Conservation (phyloP, 345 rosid species). For the Clarkia xantiana region DNA sequence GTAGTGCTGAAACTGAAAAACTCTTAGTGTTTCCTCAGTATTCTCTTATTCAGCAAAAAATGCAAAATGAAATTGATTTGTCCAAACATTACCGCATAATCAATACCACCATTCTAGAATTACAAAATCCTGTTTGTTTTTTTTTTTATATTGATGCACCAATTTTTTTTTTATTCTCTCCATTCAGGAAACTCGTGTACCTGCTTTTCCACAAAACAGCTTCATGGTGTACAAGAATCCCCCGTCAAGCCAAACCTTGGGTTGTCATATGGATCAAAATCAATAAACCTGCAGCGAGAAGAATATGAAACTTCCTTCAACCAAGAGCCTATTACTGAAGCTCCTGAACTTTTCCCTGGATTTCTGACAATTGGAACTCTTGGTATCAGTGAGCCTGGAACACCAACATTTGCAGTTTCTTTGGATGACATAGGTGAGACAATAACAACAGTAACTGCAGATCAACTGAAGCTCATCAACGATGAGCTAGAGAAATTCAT, state of each 20-base stretch:
- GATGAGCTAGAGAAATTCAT: constrained; percentile 61
- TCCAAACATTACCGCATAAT: too few relatives aligned
- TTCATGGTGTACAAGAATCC: constrained; percentile 28
- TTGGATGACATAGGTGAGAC: constrained; percentile 27
- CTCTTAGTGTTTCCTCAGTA: too few relatives aligned
- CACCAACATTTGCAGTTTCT: constrained; percentile 55
- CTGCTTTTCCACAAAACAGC: constrained; percentile 37
- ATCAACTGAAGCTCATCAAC: constrained; percentile 49
- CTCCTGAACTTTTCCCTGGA: constrained; percentile 53
- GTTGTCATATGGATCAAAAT: constrained; percentile 23
- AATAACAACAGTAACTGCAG: constrained; percentile 37
- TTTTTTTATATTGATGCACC: neutral
- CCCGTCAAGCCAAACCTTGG: constrained; percentile 24
- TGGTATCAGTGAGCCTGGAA: constrained; percentile 49
- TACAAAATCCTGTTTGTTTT: neutral
- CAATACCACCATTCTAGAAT: too few relatives aligned
- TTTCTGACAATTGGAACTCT: constrained; percentile 86
- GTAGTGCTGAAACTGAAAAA: too few relatives aligned
- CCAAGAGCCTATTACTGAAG: constrained; percentile 22
- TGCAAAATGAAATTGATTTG: too few relatives aligned
- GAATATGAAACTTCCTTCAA: constrained; percentile 25
- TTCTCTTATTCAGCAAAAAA: too few relatives aligned
- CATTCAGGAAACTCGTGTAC: constrained; percentile 45
- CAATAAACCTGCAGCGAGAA: constrained; percentile 17
- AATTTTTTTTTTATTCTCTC: neutral